Conservation (phyloP, 139 green algal species). For the Micractinium sp. region DNA sequence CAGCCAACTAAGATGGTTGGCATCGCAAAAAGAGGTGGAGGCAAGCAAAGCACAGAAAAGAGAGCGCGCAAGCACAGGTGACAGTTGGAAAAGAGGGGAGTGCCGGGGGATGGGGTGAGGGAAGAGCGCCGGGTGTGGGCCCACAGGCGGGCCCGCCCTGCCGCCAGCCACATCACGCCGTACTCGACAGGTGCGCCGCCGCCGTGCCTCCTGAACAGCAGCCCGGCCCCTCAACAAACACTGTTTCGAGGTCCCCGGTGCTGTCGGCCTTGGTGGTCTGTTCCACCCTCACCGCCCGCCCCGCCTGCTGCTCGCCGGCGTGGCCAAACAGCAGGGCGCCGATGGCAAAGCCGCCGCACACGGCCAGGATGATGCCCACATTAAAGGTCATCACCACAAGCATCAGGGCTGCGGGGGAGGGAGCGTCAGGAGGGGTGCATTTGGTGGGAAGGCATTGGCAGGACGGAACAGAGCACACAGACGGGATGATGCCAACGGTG, state of each 20-base stretch:
- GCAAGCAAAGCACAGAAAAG: not conserved
- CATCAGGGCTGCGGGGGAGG: constrained; percentile 41
- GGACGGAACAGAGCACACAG: no score
- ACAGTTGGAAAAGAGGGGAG: not conserved
- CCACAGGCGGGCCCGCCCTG: no score
- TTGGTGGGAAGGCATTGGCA: not conserved
- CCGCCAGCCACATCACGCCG: not conserved
- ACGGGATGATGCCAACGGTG: no score
- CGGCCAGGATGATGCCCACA: constrained; percentile 56
- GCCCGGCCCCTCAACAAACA: constrained; percentile 23
- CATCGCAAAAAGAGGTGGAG: not conserved
- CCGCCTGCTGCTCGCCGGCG: constrained; percentile 6
- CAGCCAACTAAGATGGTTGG: not conserved
- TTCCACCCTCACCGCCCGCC: not conserved
- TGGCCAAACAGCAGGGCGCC: constrained; percentile 61
- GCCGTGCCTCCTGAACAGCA: constrained; percentile 19
- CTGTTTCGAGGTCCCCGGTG: not conserved
- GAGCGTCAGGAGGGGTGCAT: not conserved
- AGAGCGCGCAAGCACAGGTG: not conserved
- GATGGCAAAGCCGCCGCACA: constrained; percentile 48
- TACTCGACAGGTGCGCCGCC: not conserved
- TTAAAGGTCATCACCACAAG: constrained; percentile 68
- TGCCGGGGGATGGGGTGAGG: not conserved
- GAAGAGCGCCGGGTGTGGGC: not conserved
- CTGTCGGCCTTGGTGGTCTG: not conserved